Evolutionary conservation across 2,329 filamentous ascomycete genomes (phyloP).

Genomic region (Diaporthe eres): DNA sequence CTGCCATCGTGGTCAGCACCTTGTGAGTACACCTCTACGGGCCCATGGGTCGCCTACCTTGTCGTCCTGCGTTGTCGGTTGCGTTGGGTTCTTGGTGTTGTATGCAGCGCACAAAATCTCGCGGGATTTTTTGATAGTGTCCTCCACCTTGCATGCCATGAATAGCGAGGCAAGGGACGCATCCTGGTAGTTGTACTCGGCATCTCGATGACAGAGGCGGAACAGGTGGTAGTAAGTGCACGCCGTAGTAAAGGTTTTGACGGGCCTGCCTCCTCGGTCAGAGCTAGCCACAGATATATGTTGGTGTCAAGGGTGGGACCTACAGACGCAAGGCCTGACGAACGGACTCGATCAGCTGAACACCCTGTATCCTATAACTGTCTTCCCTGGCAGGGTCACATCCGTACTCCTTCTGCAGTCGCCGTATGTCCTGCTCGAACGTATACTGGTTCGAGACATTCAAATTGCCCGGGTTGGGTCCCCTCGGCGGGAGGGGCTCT

Average conservation of each 20-base stretch:
- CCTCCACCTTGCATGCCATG: slow-evolving; percentile 96
- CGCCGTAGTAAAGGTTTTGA: slow-evolving; percentile 93
- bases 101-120: slow-evolving; percentile 93
- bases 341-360: slow-evolving; percentile 90
- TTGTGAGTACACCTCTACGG: neutral
- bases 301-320: slow-evolving; percentile 48
- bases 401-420: slow-evolving; percentile 77
- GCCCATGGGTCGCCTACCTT: slow-evolving; percentile 66
- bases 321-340: slow-evolving; percentile 84
- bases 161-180: slow-evolving; percentile 91
- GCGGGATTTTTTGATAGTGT: slow-evolving; percentile 95
- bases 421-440: slow-evolving; percentile 84
- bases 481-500: slow-evolving; percentile 46
- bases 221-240: slow-evolving; percentile 96
- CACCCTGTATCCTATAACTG: slow-evolving; percentile 84
- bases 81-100: slow-evolving; percentile 81
- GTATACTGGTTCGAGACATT: slow-evolving; percentile 77
- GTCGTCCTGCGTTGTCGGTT: slow-evolving; percentile 83
- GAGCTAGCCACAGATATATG: slow-evolving; percentile 49
- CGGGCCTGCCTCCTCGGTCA: slow-evolving; percentile 61
- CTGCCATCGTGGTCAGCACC: slow-evolving; percentile 56
- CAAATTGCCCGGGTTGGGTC: slow-evolving; percentile 63
- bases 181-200: slow-evolving; percentile 88
- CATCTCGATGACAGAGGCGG: slow-evolving; percentile 85
- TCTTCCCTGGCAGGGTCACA: slow-evolving; percentile 86